A percentile compares a stretch with the other conserved stretches of the same genome.
Conservation (phyloP, 352 stramenopile genomes). For the Pythium phragmiticola region DNA sequence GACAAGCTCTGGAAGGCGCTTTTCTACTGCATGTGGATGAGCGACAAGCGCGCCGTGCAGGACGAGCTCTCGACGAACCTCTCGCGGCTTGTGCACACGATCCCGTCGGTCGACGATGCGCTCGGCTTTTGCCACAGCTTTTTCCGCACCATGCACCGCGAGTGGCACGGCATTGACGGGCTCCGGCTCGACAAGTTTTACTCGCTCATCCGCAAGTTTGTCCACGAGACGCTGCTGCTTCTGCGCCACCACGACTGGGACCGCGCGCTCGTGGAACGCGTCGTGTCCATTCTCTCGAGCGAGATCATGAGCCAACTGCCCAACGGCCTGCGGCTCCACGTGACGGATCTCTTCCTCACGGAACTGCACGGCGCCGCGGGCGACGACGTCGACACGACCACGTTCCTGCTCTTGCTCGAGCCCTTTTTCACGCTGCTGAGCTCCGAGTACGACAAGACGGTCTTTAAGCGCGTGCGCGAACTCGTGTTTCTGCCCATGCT, state of each 20-base stretch:
- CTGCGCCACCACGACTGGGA: slow-evolving; percentile 59
- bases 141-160: slow-evolving; percentile 82
- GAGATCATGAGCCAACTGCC: slow-evolving; percentile 77
- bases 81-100: slow-evolving; percentile 52
- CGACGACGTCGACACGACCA: slow-evolving; percentile 50
- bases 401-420: slow-evolving; percentile 74
- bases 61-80: slow-evolving; percentile 76
- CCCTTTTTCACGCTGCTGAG: slow-evolving; percentile 80
- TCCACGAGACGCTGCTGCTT: slow-evolving; percentile 66
- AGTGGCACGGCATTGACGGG: slow-evolving; percentile 85
- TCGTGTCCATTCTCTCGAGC: slow-evolving; percentile 61
- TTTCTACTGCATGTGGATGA: slow-evolving; percentile 92
- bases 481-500: slow-evolving; percentile 74
- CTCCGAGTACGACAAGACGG: slow-evolving; percentile 75
- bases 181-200: slow-evolving; percentile 88
- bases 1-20: slow-evolving; percentile 90
- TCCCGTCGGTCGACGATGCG: slow-evolving; percentile 45
- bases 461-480: slow-evolving; percentile 79
- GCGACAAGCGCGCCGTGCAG: slow-evolving; percentile 81
- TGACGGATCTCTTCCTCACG: slow-evolving; percentile 70
- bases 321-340: slow-evolving; percentile 79
- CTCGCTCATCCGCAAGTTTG: slow-evolving; percentile 78
- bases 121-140: slow-evolving; percentile 78
- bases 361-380: slow-evolving; percentile 60
- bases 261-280: slow-evolving; percentile 40